Conservation (phyloP, 805 yeast species). For the Candida ulmi region DNA sequence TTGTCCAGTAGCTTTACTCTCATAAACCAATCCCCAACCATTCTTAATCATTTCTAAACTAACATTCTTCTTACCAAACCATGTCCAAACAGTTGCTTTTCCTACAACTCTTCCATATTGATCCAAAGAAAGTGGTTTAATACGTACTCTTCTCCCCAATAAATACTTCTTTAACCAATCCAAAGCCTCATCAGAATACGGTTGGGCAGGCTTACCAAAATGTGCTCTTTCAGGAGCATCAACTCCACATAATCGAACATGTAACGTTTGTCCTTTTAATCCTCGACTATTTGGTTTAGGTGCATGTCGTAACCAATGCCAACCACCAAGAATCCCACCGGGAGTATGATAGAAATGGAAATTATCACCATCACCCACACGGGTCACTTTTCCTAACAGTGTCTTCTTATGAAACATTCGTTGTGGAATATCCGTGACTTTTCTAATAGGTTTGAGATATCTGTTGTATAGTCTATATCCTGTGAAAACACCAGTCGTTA, state of each 20-base stretch:
- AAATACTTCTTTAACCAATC: conserved; percentile 66
- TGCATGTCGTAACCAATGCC: conserved; percentile 81
- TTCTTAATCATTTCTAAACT: conserved; percentile 80
- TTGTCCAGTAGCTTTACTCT: conserved; percentile 74
- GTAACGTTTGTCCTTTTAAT: conserved; percentile 60
- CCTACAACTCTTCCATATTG: conserved; percentile 89
- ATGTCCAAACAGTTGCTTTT: conserved; percentile 46
- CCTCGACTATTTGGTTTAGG: conserved; percentile 50
- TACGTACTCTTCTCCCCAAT: conserved; percentile 60
- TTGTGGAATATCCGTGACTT: conserved; percentile 45
- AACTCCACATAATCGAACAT: conserved; percentile 82
- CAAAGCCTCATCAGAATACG: conserved; percentile 78
- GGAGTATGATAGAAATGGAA: conserved; percentile 91
- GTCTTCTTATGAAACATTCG: conserved; percentile 36
- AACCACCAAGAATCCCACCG: conserved; percentile 81
- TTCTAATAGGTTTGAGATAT: conserved; percentile 44
- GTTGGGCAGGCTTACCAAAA: conserved; percentile 91
- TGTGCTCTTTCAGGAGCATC: conserved; percentile 97
- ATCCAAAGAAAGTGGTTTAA: conserved; percentile 77
- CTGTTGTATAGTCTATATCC: conserved; percentile 38
- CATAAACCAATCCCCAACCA: conserved; percentile 88
- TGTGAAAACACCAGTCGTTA: conserved; percentile 36
- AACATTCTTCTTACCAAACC: conserved; percentile 71
- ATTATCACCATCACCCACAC: conserved; percentile 96
- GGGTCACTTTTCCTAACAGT: conserved; percentile 68